Evolutionary conservation across 1,284 basidiomycete species (phyloP), one percentile per base, ranked within the genome.

Genomic region (Irpex sp.): DNA sequence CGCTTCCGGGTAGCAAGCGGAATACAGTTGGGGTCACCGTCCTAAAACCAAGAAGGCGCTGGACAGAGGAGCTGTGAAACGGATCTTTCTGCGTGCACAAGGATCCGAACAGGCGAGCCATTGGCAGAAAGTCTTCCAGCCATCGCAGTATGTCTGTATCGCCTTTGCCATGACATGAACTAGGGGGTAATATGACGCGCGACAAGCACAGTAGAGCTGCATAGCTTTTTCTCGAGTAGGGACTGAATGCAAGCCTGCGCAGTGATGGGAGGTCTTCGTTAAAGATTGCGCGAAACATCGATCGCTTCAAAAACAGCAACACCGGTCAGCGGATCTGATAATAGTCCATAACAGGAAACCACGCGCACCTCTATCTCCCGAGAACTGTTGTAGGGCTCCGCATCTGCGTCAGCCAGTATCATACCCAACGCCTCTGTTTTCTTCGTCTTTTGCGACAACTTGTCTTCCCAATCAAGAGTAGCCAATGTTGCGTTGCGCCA

Each of bases 401-500:
- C 26, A 3, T 26, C 26, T 26, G 26, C 26, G 26, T 26, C 26
- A 26, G 26, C 26, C 26, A 26, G 26, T 26, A 26, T 26, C 26
- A 26, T 26, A 26, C 26, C 49, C 49, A 50, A 8, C 49, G 7
- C 17, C 7, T 50, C 17, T 8, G 19, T 50, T 5, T 7, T 50
- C 49, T 13, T 8, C 17, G 49, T n/a, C 9, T 46, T n/a, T 13
- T 46, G 11, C 9, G 43, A n/a, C 43, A 13, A 13, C n/a, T 11
- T 11, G 43, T 50, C 49, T 9, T 17, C 17, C 49, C 49, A 50
- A 8, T 50, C 49, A 8, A 50, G 11, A 9, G 49, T 17, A n/a
- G 49, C 49, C 8, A 50, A n/a, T n/a, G 49, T n/a, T 8, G 17
- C 19, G 17, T 50, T 9, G 17, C 49, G 70, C 84, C 81, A 2